Percentiles rank a stretch among this genome's conserved stretches.
These are phyloP conservation scores for Colletotrichum phormii DNA, from an alignment of 2,329 filamentous ascomycete species.

Conservation along the genomic window DNA sequence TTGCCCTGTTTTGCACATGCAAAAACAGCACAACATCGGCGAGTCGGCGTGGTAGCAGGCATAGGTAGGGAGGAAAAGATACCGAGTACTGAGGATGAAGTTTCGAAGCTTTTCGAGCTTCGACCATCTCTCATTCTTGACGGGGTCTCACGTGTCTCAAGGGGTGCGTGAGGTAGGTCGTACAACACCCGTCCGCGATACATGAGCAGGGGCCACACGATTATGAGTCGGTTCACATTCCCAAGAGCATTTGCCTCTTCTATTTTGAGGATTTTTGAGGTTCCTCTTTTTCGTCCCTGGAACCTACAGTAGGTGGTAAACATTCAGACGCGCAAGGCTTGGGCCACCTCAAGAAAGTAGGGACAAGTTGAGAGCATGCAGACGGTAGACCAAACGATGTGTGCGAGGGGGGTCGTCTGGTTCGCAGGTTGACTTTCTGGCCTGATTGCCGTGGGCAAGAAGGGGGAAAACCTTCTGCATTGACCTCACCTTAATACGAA, in stretches of 20 bases:
- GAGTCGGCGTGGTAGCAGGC: background rate
- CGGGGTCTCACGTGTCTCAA: background rate
- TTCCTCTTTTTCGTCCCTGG: background rate
- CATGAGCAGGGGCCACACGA: background rate
- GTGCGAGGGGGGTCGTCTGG: background rate
- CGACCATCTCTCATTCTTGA: background rate
- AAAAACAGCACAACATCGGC: background rate
- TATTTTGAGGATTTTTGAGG: background rate
- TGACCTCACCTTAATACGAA: slow-evolving; percentile 13
- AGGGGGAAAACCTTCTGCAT: slow-evolving; percentile 4
- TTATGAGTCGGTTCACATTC: background rate
- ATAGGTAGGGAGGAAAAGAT: too few species aligned
- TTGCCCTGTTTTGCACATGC: background rate
- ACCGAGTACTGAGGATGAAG: too few species aligned
- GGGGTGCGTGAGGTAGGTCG: background rate
- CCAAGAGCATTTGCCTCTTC: background rate
- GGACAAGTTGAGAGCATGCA: too few species aligned
- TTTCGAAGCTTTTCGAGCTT: too few species aligned
- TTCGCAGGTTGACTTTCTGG: background rate
- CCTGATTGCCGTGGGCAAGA: background rate
- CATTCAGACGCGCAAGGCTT: background rate
- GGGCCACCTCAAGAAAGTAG: background rate
- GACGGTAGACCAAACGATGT: too few species aligned
- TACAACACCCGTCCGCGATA: background rate
- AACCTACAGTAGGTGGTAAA: background rate